These are phyloP conservation scores for Trametes coccinea DNA, from an alignment of 768 basidiomycete genomes.

Conservation along the genomic window DNA sequence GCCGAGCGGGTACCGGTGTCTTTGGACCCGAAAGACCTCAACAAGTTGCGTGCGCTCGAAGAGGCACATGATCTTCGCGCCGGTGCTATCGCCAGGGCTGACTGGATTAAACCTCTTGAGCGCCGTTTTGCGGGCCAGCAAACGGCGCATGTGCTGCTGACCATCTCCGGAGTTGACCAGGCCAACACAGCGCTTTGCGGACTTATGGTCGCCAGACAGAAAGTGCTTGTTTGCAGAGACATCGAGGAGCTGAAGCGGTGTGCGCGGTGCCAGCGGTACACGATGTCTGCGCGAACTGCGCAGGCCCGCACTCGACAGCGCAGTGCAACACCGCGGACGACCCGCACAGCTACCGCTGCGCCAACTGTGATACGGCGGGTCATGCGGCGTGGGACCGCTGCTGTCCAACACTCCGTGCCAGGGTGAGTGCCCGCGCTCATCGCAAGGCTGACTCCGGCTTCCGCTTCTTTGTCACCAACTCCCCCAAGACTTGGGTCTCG, in stretches of 20 bases:
- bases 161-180: constrained; percentile 16
- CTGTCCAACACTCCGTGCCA: constrained; percentile 18
- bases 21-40: not conserved
- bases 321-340: constrained; percentile 19
- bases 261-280: constrained; percentile 30
- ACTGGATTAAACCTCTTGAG: constrained; percentile 32
- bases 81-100: not conserved
- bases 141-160: constrained; percentile 29
- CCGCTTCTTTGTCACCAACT: constrained; percentile 11
- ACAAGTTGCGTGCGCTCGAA: not conserved
- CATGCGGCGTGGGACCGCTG: constrained; percentile 33
- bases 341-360: constrained; percentile 15
- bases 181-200: constrained; percentile 33
- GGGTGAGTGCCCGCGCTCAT: not conserved
- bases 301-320: constrained; percentile 23
- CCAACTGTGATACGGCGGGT: constrained; percentile 29
- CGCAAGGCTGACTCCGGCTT: constrained; percentile 3
- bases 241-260: constrained; percentile 28
- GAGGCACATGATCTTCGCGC: not conserved
- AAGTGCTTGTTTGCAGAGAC: constrained; percentile 19
- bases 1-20: constrained; percentile 4
- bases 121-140: constrained; percentile 21
- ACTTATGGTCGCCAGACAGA: constrained; percentile 18
- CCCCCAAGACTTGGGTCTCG: constrained; percentile 1
- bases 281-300: constrained; percentile 25